Conservation (phyloP, 345 rosid species). For the Rhodomyrtus tomentosa region DNA sequence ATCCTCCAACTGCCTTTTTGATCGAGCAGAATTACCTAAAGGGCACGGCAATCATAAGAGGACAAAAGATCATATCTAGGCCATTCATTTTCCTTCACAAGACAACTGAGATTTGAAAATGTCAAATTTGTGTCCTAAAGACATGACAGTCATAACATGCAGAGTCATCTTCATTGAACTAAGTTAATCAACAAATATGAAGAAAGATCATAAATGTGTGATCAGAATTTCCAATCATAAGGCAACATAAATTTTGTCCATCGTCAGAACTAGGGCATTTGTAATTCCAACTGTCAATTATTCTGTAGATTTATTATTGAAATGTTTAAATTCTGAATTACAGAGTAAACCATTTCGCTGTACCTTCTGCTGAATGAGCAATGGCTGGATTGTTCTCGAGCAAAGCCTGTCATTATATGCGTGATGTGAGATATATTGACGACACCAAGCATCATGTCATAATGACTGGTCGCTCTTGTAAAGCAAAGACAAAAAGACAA, state of each 20-base stretch:
- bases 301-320: neutral
- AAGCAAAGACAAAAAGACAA: neutral
- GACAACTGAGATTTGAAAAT: neutral
- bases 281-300: neutral
- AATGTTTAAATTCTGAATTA: neutral
- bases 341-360: neutral
- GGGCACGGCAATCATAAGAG: neutral
- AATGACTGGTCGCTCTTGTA: neutral
- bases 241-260: neutral
- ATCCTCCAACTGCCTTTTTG: slow-evolving; percentile 16
- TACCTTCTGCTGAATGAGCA: slow-evolving; percentile 56
- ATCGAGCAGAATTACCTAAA: slow-evolving; percentile 18
- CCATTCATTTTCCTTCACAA: neutral
- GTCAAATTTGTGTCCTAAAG: neutral
- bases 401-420: slow-evolving; percentile 45
- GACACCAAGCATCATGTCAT: neutral
- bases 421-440: neutral
- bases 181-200: neutral
- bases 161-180: neutral
- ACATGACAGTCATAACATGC: neutral
- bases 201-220: neutral
- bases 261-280: neutral
- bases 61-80: neutral
- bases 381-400: slow-evolving; percentile 63
- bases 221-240: neutral